Percentiles rank a stretch among this genome's conserved stretches.
These are phyloP conservation scores for Scutellaria galericulata DNA, from an alignment of 257 asterid genomes.

Conservation along the genomic window DNA sequence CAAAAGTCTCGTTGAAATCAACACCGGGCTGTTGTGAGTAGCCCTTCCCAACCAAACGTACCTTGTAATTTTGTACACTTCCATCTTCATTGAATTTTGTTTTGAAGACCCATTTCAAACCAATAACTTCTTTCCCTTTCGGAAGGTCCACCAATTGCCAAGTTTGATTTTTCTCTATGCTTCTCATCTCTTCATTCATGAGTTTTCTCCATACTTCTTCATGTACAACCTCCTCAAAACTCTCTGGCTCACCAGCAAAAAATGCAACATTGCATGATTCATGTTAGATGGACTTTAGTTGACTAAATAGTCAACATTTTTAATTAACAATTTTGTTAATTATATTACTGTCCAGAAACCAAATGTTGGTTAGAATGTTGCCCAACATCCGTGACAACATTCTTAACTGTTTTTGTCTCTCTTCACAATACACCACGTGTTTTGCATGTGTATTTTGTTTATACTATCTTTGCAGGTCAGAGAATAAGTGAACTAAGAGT, in stretches of 20 bases:
- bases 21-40: background rate
- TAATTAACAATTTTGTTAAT: too few relatives aligned
- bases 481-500: too few relatives aligned
- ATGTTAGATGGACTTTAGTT: too few relatives aligned
- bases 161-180: conserved; percentile 30
- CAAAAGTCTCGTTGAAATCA: background rate
- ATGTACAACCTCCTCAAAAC: conserved; percentile 3
- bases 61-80: background rate
- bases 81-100: conserved; percentile 18
- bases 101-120: conserved; percentile 6
- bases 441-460: too few relatives aligned
- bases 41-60: conserved; percentile 1
- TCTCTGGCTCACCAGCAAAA: background rate
- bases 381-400: too few relatives aligned
- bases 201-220: conserved; percentile 17
- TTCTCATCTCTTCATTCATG: conserved; percentile 7
- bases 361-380: too few relatives aligned
- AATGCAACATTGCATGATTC: conserved; percentile 8
- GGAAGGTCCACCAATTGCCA: conserved; percentile 27
- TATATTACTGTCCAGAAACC: too few relatives aligned
- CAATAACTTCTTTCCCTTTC: background rate
- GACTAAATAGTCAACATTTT: too few relatives aligned
- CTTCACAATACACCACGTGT: too few relatives aligned
- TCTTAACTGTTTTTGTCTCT: too few relatives aligned
- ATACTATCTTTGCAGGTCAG: too few relatives aligned